Conservation (phyloP, 2,329 filamentous ascomycete genomes). For the Ramichloridium luteum region DNA sequence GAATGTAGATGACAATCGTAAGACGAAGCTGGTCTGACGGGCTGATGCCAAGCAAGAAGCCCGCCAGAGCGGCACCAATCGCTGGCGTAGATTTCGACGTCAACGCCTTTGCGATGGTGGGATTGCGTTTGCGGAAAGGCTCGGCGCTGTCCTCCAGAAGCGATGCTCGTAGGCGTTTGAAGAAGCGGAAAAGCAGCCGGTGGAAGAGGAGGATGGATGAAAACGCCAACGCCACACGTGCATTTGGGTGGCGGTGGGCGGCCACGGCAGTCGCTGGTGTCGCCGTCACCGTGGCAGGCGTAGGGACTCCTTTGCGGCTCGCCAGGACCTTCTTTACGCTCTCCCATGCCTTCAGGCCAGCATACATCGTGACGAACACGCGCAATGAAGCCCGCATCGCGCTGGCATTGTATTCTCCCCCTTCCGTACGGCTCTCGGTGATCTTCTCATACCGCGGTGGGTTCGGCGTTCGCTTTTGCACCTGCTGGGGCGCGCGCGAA, state of each 20-base stretch:
- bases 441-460: conserved; percentile 42
- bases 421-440: conserved; percentile 17
- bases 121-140: conserved; percentile 74
- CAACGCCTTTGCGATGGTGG: conserved; percentile 57
- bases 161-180: conserved; percentile 63
- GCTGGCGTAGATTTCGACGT: conserved; percentile 78
- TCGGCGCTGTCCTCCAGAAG: conserved; percentile 64
- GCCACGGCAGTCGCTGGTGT: conserved; percentile 3
- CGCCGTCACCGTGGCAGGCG: conserved; percentile 4
- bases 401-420: conserved; percentile 34
- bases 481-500: conserved; percentile 49
- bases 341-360: conserved; percentile 37
- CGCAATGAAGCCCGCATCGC: conserved; percentile 35
- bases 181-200: conserved; percentile 80
- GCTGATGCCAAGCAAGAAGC: conserved; percentile 68
- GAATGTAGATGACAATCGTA: conserved; percentile 67
- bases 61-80: conserved; percentile 78
- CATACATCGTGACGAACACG: conserved; percentile 31
- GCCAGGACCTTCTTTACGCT: conserved; percentile 27
- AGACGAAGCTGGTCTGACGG: conserved; percentile 59
- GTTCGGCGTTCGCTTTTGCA: conserved; percentile 42
- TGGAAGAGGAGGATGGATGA: conserved; percentile 81
- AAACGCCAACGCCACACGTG: conserved; percentile 69
- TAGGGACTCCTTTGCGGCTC: conserved; percentile 16
- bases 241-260: conserved; percentile 41